Base-by-base conservation (phyloP, 2,329 filamentous ascomycete genomes). In the Fusarium xylarioides region DNA sequence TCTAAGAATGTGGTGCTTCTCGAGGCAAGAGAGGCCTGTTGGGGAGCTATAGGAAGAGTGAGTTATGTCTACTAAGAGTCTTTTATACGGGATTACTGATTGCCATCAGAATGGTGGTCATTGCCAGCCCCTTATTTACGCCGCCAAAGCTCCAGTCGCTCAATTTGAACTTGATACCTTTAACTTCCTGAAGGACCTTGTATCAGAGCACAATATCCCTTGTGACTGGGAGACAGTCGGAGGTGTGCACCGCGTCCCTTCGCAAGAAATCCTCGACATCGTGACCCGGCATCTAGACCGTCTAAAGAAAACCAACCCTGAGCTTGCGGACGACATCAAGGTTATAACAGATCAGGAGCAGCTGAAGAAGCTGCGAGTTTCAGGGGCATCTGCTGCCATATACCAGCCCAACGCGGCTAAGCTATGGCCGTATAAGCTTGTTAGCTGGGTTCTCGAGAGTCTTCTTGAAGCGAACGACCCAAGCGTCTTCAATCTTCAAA, bases 371-470 rank as follows among this genome's bases (percentile, higher is more conserved):
- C 85, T 93, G 30, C 84, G 90, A 7, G 81, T 92, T 3, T 86
- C 88, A 0, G 80, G 80, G 12, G 91, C 90, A 11, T 78, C 86
- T 12, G 93, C 91, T 5, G 92, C 90, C 11, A 86, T 94, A 7
- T 83, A 91, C 21, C 91, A 91, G 69, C 83, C 84, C 44, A 83
- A 89, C 46, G 93, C 93, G 0, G 92, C 91, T 0, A 90, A 90
- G 74, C 79, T 94, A 50, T 95, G 92, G 92, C 94, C 94, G 1
- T 97, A 97, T 81, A 97, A 96, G 82, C 88, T 97, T 23, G 91
- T 97, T 4, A 85, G 90, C 2, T 92, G 90, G 81, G 86, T 95
- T 1, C 83, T 97, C 2, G 89, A 93, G 78, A 81, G 84, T 14
- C 86, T 93, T 0, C 77, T 89, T 2, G 70, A 63, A 34, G 74